Conservation (phyloP, 2,329 filamentous ascomycete species). For the Hypoxylon sp. region DNA sequence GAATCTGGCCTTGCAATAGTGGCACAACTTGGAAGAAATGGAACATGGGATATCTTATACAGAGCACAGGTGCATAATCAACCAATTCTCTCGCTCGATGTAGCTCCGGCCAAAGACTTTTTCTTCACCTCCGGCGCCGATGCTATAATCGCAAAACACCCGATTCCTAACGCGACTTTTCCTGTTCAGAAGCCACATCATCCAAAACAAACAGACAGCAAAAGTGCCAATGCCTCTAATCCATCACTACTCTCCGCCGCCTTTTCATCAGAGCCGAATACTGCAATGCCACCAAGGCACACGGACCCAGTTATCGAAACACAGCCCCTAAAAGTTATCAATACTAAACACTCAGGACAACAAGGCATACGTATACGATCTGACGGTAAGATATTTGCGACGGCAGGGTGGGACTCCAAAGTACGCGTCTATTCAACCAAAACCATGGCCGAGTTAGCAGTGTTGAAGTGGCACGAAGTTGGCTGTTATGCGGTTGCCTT, state of each 20-base stretch:
- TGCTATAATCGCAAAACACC: constrained; percentile 82
- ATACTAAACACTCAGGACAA: constrained; percentile 92
- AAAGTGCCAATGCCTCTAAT: constrained; percentile 10
- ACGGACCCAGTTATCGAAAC: constrained; percentile 49
- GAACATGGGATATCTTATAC: constrained; percentile 70
- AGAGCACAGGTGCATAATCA: constrained; percentile 79
- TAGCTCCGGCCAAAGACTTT: constrained; percentile 64
- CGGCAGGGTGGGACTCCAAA: constrained; percentile 91
- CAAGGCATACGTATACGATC: constrained; percentile 83
- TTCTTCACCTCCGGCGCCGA: constrained; percentile 90
- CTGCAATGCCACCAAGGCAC: constrained; percentile 37
- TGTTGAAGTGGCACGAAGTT: constrained; percentile 93
- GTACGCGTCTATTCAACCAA: constrained; percentile 85
- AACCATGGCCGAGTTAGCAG: constrained; percentile 87
- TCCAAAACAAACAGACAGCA: constrained; percentile 12
- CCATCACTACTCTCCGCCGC: constrained; percentile 53
- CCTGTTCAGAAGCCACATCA: constrained; percentile 40
- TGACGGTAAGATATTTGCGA: constrained; percentile 87
- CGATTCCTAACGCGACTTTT: constrained; percentile 63
- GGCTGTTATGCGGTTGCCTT: constrained; percentile 89
- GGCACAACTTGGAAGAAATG: constrained; percentile 65
- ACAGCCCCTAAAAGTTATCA: constrained; percentile 71
- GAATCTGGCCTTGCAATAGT: constrained; percentile 85
- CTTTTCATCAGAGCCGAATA: constrained; percentile 43
- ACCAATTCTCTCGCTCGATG: constrained; percentile 82